These are phyloP conservation scores for Thelephora terrestris DNA, from an alignment of 1,284 basidiomycete species.

Conservation along the genomic window DNA sequence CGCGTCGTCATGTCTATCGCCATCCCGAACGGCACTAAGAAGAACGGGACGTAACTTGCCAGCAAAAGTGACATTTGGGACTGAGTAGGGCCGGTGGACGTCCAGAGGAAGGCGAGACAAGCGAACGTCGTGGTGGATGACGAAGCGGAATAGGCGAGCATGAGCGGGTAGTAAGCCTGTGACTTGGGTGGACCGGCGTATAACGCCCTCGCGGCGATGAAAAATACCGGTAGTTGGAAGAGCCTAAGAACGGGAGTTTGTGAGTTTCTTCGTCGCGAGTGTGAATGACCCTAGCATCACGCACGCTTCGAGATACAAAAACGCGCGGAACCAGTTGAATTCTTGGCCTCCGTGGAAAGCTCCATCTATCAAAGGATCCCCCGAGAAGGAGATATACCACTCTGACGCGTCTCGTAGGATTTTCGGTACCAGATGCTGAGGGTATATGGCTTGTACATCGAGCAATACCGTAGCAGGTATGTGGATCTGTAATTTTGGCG, in stretches of 20 bases:
- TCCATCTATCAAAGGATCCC: slow-evolving; percentile 55
- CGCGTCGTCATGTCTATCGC: slow-evolving; percentile 54
- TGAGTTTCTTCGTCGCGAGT: not conserved
- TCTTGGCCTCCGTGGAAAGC: slow-evolving; percentile 29
- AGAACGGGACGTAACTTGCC: slow-evolving; percentile 68
- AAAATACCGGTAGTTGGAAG: slow-evolving; percentile 72
- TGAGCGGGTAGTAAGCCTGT: slow-evolving; percentile 37
- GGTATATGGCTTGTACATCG: slow-evolving; percentile 65
- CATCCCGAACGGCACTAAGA: slow-evolving; percentile 62
- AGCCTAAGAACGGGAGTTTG: slow-evolving; percentile 26
- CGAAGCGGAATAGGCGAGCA: slow-evolving; percentile 69
- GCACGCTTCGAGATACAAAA: slow-evolving; percentile 46
- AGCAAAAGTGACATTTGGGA: slow-evolving; percentile 46
- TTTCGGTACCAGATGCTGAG: slow-evolving; percentile 36
- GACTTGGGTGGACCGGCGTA: slow-evolving; percentile 35
- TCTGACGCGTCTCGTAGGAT: slow-evolving; percentile 31
- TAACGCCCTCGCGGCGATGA: slow-evolving; percentile 56
- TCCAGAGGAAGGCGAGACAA: slow-evolving; percentile 51
- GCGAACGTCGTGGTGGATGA: slow-evolving; percentile 71
- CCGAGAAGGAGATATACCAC: slow-evolving; percentile 40
- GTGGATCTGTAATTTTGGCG: slow-evolving; percentile 36
- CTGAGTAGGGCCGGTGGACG: slow-evolving; percentile 32
- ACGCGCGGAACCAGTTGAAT: slow-evolving; percentile 59
- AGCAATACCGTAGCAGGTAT: slow-evolving; percentile 53
- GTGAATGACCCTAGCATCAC: slow-evolving; percentile 3